phyloP scores from a whole-genome alignment of 768 basidiomycete genomes.

The Dentipellis fragilis region DNA sequence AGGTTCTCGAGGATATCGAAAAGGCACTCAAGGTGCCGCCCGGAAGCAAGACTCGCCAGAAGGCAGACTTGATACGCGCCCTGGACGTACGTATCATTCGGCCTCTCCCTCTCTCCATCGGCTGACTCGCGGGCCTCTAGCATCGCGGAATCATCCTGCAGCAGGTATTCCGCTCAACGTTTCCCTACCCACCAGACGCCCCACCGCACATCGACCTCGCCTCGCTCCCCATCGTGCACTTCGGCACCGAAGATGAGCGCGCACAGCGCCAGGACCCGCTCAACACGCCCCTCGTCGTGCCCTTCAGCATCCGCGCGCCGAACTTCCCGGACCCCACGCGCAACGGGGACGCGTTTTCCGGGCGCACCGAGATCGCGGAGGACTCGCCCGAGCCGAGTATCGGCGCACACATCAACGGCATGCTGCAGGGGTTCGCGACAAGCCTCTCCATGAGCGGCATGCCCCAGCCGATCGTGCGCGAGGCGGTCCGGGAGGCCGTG shows the following conservation, averaged over 20 bases:
- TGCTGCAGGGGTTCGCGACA: not conserved
- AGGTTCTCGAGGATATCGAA: not conserved
- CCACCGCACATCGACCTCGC: not conserved
- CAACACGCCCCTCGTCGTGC: not conserved
- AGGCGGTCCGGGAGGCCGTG: not conserved
- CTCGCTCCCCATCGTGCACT: not conserved
- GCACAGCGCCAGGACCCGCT: not conserved
- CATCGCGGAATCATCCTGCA: not conserved
- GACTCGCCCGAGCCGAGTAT: not conserved
- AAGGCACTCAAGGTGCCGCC: not conserved
- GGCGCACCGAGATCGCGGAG: not conserved
- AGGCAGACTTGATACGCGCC: not conserved
- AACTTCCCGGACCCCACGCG: not conserved
- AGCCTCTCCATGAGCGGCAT: not conserved
- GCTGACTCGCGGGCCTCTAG: not conserved
- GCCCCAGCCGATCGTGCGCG: not conserved
- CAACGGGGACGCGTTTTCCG: not conserved
- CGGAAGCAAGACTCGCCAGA: not conserved
- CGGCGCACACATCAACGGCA: not conserved
- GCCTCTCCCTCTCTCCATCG: not conserved
- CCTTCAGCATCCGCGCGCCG: not conserved
- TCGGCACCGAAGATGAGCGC: not conserved
- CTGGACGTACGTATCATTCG: not conserved
- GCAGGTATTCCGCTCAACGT: not conserved
- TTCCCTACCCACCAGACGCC: not conserved